Percentiles rank a stretch among this genome's conserved stretches.
Evolutionary conservation across 345 rosid species (phyloP).

Genomic region (Eucalyptus tenuipes): DNA sequence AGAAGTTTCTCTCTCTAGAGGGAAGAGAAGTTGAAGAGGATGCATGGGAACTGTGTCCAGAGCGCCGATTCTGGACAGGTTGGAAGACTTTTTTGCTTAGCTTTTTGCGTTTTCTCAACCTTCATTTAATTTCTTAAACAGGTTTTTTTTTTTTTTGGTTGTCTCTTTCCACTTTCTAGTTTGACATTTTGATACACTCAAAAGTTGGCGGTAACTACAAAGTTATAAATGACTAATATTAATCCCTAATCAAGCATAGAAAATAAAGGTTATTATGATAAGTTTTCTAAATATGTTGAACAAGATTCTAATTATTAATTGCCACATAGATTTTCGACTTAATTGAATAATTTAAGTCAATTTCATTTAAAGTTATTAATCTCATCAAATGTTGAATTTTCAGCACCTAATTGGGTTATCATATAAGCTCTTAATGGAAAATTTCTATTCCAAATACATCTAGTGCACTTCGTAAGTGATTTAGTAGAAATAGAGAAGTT

Average conservation of each 20-base stretch:
- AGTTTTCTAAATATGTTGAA: not conserved
- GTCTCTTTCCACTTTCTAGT: not conserved
- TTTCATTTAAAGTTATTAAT: not conserved
- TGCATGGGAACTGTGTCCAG: slow-evolving; percentile 10
- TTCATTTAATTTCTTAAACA: not conserved
- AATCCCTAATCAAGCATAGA: not conserved
- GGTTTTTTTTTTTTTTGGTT: not conserved
- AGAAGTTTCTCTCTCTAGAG: not conserved
- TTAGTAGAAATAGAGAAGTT: not conserved
- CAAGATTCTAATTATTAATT: not conserved
- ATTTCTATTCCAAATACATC: not conserved
- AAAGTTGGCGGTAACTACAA: not conserved
- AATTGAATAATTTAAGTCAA: not conserved
- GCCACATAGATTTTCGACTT: not conserved
- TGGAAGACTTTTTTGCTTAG: not conserved
- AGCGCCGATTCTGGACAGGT: slow-evolving; percentile 11
- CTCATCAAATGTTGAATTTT: not conserved
- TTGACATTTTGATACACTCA: not conserved
- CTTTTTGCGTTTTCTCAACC: not conserved
- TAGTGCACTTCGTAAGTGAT: not conserved
- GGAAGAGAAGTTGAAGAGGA: not conserved
- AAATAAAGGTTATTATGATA: not conserved
- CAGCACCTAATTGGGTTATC: not conserved
- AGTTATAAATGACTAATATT: not conserved
- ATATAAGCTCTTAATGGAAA: not conserved